Conservation (phyloP, 495 filamentous ascomycete species). For the Acidiella bohemica region DNA sequence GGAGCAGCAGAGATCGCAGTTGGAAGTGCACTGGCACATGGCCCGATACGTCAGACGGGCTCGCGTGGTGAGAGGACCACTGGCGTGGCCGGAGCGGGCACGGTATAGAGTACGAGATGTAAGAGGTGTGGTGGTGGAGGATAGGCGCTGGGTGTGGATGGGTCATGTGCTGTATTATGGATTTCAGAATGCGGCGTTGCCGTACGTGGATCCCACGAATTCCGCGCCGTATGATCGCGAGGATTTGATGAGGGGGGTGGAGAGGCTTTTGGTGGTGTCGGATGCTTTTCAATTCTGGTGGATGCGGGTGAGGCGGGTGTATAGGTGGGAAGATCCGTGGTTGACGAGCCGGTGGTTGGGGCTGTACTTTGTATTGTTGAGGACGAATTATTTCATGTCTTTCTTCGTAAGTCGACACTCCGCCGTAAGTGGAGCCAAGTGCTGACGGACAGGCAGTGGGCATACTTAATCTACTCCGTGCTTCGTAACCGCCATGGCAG, state of each 20-base stretch:
- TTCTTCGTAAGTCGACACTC: constrained; percentile 20
- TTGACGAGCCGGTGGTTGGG: constrained; percentile 19
- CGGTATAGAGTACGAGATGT: constrained; percentile 10
- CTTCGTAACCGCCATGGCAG: constrained; percentile 15
- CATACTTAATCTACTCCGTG: constrained; percentile 21
- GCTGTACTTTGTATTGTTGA: constrained; percentile 17
- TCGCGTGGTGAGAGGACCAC: constrained; percentile 7
- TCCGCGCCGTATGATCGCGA: constrained; percentile 18
- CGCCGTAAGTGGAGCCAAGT: too few species aligned
- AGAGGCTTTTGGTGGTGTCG: constrained; percentile 22
- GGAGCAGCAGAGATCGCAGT: constrained; percentile 14
- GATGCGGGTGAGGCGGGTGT: constrained; percentile 18
- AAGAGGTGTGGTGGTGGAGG: constrained; percentile 12
- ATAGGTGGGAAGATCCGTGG: constrained; percentile 23
- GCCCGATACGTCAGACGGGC: constrained; percentile 15
- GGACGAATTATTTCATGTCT: constrained; percentile 18
- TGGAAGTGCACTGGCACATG: constrained; percentile 18
- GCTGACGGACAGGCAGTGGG: constrained; percentile 13
- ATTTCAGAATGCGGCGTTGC: constrained; percentile 14
- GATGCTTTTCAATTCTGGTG: constrained; percentile 23
- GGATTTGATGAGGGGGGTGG: constrained; percentile 10
- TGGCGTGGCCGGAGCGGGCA: constrained; percentile 9
- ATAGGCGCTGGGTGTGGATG: constrained; percentile 17
- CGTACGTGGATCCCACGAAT: constrained; percentile 20
- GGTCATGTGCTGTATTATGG: constrained; percentile 21